Percentiles rank a stretch among this genome's conserved stretches.
These are phyloP conservation scores for Ustilago lituana DNA, from an alignment of 1,284 basidiomycete species.

Conservation along the genomic window DNA sequence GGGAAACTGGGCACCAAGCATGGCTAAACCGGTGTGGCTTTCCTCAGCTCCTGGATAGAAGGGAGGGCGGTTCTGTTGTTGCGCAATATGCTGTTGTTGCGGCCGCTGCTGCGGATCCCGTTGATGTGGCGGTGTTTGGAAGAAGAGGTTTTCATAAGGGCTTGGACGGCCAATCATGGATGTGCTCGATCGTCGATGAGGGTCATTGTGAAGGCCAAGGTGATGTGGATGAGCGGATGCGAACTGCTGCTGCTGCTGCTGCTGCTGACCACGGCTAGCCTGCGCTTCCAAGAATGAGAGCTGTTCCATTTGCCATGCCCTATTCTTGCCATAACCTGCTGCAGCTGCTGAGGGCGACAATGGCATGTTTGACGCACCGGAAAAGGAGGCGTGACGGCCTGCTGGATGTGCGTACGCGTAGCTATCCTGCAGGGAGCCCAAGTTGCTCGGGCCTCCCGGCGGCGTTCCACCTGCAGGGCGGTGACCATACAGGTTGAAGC, in stretches of 20 bases:
- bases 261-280: constrained; percentile 30
- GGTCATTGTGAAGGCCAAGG: constrained; percentile 3
- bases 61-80: constrained; percentile 17
- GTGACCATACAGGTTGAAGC: constrained; percentile 40
- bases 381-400: constrained; percentile 31
- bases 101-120: constrained; percentile 8
- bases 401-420: constrained; percentile 9
- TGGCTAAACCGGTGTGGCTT: constrained; percentile 18
- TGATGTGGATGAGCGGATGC: constrained; percentile 3
- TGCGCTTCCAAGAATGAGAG: constrained; percentile 52
- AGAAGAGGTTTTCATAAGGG: constrained; percentile 31
- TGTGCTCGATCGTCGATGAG: constrained; percentile 16
- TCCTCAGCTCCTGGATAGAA: constrained; percentile 31
- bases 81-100: constrained; percentile 1
- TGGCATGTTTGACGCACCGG: constrained; percentile 10
- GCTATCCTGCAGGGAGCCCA: constrained; percentile 14
- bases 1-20: constrained; percentile 48
- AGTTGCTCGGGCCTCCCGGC: constrained; percentile 13
- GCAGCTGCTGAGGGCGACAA: constrained; percentile 15
- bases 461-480: constrained; percentile 23
- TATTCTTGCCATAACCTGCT: constrained; percentile 53
- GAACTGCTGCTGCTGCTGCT: too few relatives aligned
- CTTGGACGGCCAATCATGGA: constrained; percentile 14
- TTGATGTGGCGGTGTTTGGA: constrained; percentile 17
- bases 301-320: constrained; percentile 59